These are phyloP conservation scores for Naganishia cerealis DNA, from an alignment of 1,284 basidiomycete species.

Conservation along the genomic window DNA sequence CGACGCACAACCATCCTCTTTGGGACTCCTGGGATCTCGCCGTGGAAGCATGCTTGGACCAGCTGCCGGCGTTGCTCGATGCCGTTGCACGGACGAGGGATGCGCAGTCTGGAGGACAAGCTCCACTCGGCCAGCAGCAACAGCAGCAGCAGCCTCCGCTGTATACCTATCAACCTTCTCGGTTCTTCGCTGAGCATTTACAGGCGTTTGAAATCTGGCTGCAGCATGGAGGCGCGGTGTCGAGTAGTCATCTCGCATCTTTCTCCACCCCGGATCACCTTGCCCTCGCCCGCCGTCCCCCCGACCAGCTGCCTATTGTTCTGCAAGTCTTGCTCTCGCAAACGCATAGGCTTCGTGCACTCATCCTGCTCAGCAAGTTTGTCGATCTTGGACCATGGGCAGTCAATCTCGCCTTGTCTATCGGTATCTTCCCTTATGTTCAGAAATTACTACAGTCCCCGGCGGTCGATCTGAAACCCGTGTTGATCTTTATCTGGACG, in stretches of 20 bases:
- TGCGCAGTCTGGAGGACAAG: constrained; percentile 33
- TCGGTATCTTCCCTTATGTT: constrained; percentile 98
- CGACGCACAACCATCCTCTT: constrained; percentile 90
- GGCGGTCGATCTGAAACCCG: constrained; percentile 88
- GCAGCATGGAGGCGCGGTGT: constrained; percentile 68
- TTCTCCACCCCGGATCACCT: constrained; percentile 45
- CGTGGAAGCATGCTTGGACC: constrained; percentile 89
- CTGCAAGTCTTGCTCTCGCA: constrained; percentile 95
- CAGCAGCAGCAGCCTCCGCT: constrained; percentile 43
- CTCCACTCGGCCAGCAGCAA: constrained; percentile 44
- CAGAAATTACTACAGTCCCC: constrained; percentile 93
- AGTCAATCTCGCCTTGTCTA: constrained; percentile 92
- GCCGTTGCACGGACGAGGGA: constrained; percentile 60
- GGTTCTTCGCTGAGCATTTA: constrained; percentile 93
- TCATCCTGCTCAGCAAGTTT: constrained; percentile 95
- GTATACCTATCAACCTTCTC: constrained; percentile 74
- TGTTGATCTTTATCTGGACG: constrained; percentile 99
- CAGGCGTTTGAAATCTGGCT: constrained; percentile 99
- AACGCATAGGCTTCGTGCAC: constrained; percentile 88
- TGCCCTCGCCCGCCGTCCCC: constrained; percentile 72
- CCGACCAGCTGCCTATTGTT: constrained; percentile 95
- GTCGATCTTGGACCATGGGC: constrained; percentile 98
- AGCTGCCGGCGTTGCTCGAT: constrained; percentile 81
- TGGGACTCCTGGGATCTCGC: constrained; percentile 99
- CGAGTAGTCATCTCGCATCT: constrained; percentile 26